Percentiles rank a stretch among this genome's conserved stretches.
These are phyloP conservation scores for Agrostemma githago DNA, from an alignment of 148 eudicot species.

Conservation along the genomic window DNA sequence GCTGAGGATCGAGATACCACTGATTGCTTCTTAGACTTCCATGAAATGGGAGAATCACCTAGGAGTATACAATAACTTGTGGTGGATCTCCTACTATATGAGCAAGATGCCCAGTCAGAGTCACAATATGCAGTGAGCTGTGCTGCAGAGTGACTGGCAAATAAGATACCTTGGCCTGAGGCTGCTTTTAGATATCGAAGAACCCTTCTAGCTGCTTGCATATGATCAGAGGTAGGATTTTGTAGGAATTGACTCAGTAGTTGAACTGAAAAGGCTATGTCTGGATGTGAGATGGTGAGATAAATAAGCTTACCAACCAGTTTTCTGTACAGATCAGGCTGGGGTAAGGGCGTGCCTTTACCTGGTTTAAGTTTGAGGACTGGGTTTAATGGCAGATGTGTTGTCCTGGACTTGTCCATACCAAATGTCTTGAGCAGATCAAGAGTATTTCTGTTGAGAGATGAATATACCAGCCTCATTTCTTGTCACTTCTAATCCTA, in stretches of 20 bases:
- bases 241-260: slow-evolving; percentile 4
- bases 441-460: background rate
- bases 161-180: background rate
- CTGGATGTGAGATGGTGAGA: too few relatives aligned
- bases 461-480: background rate
- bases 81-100: background rate
- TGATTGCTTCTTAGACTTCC: background rate
- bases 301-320: too few relatives aligned
- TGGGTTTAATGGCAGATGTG: background rate
- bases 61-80: background rate
- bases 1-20: background rate
- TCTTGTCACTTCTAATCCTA: background rate
- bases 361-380: background rate
- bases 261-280: too few relatives aligned
- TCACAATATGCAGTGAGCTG: background rate
- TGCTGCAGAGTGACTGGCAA: background rate
- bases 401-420: background rate
- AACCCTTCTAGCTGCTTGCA: background rate
- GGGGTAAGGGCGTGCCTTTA: too few relatives aligned
- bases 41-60: background rate
- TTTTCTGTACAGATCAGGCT: too few relatives aligned
- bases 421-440: background rate
- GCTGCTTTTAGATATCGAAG: background rate
- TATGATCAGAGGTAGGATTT: background rate
- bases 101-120: background rate